Percentiles rank a stretch among this genome's conserved stretches.
Evolutionary conservation across 352 stramenopile genomes (phyloP).

Genomic region (Phytophthora niederhauseri): DNA sequence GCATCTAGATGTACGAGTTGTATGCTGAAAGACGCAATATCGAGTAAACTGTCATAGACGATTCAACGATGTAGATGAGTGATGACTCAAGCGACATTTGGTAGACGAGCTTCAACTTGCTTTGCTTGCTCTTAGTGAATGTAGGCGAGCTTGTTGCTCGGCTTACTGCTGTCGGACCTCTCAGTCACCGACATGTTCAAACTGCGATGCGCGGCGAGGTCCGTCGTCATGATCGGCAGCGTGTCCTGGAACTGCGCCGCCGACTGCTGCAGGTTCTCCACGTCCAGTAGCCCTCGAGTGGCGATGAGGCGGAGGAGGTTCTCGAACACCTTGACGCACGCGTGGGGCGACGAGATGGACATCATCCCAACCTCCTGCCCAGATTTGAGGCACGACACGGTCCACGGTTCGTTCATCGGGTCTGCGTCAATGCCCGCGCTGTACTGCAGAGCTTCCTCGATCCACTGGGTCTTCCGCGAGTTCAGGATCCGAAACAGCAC

Average conservation of each 20-base stretch:
- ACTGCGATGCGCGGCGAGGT: slow-evolving; percentile 9
- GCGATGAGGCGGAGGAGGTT: slow-evolving; percentile 59
- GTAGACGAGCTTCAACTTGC: too few species aligned
- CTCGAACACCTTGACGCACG: slow-evolving; percentile 55
- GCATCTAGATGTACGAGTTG: too few species aligned
- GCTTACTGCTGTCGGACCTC: slow-evolving; percentile 21
- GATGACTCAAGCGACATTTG: too few species aligned
- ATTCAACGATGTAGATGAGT: too few species aligned
- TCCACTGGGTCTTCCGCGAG: slow-evolving; percentile 41
- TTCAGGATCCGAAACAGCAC: slow-evolving; percentile 44
- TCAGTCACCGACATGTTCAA: slow-evolving; percentile 18
- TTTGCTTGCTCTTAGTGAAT: not conserved
- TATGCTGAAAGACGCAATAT: too few species aligned
- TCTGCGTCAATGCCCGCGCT: slow-evolving; percentile 14
- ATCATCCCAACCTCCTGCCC: slow-evolving; percentile 38
- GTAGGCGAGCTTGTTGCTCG: slow-evolving; percentile 22
- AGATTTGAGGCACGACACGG: slow-evolving; percentile 24
- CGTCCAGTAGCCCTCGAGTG: slow-evolving; percentile 35
- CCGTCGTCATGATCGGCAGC: slow-evolving; percentile 25
- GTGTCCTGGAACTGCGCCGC: slow-evolving; percentile 27
- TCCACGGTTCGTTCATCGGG: slow-evolving; percentile 32
- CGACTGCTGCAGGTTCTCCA: slow-evolving; percentile 15
- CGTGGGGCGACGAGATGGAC: slow-evolving; percentile 29
- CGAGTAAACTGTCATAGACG: too few species aligned
- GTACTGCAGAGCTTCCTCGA: slow-evolving; percentile 34